Evolutionary conservation across 768 basidiomycete species (phyloP).

Genomic region (Trametes maxima): DNA sequence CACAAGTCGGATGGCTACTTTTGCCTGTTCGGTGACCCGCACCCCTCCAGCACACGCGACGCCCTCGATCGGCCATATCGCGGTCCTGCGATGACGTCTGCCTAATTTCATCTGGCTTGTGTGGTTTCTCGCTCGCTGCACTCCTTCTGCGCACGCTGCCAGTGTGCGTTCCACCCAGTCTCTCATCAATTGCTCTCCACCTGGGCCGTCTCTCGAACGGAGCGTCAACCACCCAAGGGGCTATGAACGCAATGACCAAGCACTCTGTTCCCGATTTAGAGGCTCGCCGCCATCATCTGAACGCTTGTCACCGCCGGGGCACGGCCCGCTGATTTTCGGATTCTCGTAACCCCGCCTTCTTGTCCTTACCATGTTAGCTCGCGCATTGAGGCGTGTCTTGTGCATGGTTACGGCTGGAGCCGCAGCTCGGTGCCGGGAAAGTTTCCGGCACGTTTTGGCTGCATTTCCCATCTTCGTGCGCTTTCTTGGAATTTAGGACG

Average conservation of each 20-base stretch:
- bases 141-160: too few species aligned
- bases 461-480: not conserved
- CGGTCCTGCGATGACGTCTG: not conserved
- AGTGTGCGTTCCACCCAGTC: too few species aligned
- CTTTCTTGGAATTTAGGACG: not conserved
- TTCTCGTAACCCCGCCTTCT: conserved; percentile 6
- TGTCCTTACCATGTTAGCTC: too few species aligned
- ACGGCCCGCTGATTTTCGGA: conserved; percentile 6
- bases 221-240: not conserved
- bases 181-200: too few species aligned
- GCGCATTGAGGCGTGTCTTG: not conserved
- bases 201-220: too few species aligned
- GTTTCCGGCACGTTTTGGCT: not conserved
- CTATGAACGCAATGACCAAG: not conserved
- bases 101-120: not conserved
- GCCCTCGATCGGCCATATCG: conserved; percentile 6
- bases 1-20: too few species aligned
- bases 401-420: not conserved
- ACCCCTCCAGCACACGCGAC: not conserved
- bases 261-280: not conserved
- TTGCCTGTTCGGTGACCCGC: too few species aligned
- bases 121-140: too few species aligned
- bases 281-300: conserved; percentile 1
- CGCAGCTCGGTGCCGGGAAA: not conserved
- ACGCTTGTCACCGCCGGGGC: not conserved